Conservation (phyloP, 805 yeast genomes). For the Spathaspora gorwiae region DNA sequence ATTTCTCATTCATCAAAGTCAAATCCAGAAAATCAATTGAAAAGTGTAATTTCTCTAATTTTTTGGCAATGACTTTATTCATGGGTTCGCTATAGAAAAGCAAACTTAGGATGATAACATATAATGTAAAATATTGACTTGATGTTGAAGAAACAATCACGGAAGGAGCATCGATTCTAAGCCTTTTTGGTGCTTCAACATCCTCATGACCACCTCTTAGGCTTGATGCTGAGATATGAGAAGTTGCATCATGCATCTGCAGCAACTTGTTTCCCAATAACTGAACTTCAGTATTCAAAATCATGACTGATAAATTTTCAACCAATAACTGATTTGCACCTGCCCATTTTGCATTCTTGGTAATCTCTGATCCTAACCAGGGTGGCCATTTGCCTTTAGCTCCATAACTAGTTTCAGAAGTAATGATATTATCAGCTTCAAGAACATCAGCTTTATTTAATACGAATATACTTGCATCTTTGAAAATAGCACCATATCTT, state of each 20-base stretch:
- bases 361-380: constrained; percentile 73
- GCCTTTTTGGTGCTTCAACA: constrained; percentile 24
- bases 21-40: constrained; percentile 68
- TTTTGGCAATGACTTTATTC: constrained; percentile 51
- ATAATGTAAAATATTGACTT: constrained; percentile 63
- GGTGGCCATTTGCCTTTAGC: constrained; percentile 75
- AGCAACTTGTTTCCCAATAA: constrained; percentile 20
- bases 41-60: constrained; percentile 60
- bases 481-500: constrained; percentile 63
- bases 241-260: constrained; percentile 5
- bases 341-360: constrained; percentile 40
- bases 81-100: constrained; percentile 73
- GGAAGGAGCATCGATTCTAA: constrained; percentile 65
- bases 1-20: constrained; percentile 41
- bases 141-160: constrained; percentile 69
- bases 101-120: constrained; percentile 57
- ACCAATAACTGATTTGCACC: constrained; percentile 50
- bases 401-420: constrained; percentile 53
- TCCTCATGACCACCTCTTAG: not conserved
- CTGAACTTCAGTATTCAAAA: constrained; percentile 48
- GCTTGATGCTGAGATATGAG: not conserved
- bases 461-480: constrained; percentile 69
- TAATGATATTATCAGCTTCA: constrained; percentile 18
- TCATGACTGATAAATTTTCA: constrained; percentile 56
- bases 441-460: constrained; percentile 24